Evolutionary conservation across 176 grass and related monocot genomes (phyloP), one percentile per base, ranked within the genome.

Genomic region (Ensete ventricosum): DNA sequence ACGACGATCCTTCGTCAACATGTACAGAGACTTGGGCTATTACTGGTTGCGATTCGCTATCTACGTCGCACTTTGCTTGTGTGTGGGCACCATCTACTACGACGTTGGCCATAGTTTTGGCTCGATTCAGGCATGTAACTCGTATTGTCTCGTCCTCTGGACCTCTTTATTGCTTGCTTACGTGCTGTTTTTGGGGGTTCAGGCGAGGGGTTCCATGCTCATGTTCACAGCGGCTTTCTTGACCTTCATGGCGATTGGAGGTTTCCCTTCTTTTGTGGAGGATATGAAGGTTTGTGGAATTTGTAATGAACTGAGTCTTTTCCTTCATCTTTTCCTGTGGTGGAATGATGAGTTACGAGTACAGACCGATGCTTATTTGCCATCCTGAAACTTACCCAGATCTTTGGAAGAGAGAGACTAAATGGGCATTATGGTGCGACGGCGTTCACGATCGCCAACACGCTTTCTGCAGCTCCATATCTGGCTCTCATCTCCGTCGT

Each of bases 221-320:
- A 4, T 69, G 27, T 69, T 69, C 66, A 10, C 27, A 17, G 25
- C 27, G 12, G 29, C 27, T 43, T 69, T 69, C 34, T 8, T 69
- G 14, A 69, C 66, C 48, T 69, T 69, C 19, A 69, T 69, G 66
- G 66, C 66, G 48, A n/a, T 69, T 19, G 26, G 66, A 17, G 66
- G 66, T 9, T 69, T 69, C 17, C 66, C 26, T 50, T 69, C 66
- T 43, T 50, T 69, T 69, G 13, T 50, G 14, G 66, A 69, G 48
- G 66, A 49, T 0, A 69, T 69, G 66, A 43, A 43, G 34, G 34
- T 43, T 43, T 43, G 34, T 43, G 34, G 34, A 43, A 43, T 43
- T 43, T 6, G 34, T 43, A 4, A 5, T 34, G 29, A 5, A 34
- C 34, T 43, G 34, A 43, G 4, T 43, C 34, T 43, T 43, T 43